phyloP scores from a whole-genome alignment of 1,284 basidiomycete genomes.

The Ganoderma multipileum region DNA sequence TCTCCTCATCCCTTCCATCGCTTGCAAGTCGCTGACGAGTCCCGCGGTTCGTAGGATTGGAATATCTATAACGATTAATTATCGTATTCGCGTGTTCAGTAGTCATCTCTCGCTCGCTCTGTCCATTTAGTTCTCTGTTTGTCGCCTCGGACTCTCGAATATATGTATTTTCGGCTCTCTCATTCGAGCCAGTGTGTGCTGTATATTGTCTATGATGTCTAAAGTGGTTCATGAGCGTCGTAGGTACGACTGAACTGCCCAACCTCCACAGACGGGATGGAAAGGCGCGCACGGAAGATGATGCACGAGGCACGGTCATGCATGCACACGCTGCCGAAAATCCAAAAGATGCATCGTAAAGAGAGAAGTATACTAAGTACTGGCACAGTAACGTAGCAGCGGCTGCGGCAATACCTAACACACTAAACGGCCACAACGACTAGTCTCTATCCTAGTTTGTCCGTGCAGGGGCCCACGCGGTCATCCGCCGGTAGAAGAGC shows the following conservation, averaged over 20 bases:
- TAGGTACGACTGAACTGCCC: background rate
- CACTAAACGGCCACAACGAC: conserved; percentile 9
- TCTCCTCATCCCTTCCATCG: conserved; percentile 15
- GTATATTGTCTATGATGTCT: conserved; percentile 10
- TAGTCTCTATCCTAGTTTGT: conserved; percentile 29
- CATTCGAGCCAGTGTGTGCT: background rate
- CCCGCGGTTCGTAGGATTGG: conserved; percentile 41
- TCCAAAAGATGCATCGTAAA: conserved; percentile 24
- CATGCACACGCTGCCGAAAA: conserved; percentile 8
- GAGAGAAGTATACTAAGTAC: conserved; percentile 28
- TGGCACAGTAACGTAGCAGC: conserved; percentile 32
- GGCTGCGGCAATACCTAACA: conserved; percentile 26
- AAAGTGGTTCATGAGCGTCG: background rate
- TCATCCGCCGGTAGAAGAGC: conserved; percentile 78
- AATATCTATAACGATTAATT: conserved; percentile 48
- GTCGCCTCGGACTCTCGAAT: conserved; percentile 23
- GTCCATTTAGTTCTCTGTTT: conserved; percentile 1
- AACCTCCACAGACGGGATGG: background rate
- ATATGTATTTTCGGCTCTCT: conserved; percentile 26
- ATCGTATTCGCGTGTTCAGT: conserved; percentile 26
- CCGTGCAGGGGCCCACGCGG: conserved; percentile 34
- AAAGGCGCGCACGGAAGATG: background rate
- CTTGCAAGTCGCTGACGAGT: conserved; percentile 11
- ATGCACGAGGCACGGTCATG: background rate
- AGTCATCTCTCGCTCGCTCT: conserved; percentile 19